These are phyloP conservation scores for Penicillium ochrochloron DNA, from an alignment of 495 filamentous ascomycete species.

Conservation along the genomic window DNA sequence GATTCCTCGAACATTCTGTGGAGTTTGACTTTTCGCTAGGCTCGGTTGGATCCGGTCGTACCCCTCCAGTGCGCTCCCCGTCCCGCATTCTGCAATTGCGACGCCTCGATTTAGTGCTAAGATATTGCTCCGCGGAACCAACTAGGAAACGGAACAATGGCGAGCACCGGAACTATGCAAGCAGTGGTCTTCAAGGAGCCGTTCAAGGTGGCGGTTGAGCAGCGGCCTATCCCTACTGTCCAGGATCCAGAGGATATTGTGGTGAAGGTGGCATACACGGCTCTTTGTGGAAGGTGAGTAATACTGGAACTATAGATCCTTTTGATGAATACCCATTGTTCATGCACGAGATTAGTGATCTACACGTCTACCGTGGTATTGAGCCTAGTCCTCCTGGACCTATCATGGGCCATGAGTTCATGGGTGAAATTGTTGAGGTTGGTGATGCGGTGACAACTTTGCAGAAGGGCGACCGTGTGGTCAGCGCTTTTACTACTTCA, in stretches of 20 bases:
- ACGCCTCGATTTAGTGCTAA: conserved; percentile 4
- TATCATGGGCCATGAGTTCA: conserved; percentile 78
- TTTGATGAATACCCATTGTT: not conserved
- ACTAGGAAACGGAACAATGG: conserved; percentile 12
- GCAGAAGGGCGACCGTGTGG: conserved; percentile 75
- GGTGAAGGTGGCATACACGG: conserved; percentile 83
- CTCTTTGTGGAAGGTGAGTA: conserved; percentile 86
- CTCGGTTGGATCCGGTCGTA: conserved; percentile 3
- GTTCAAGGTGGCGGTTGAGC: conserved; percentile 52
- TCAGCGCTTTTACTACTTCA: conserved; percentile 84
- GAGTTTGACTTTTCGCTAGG: conserved; percentile 12
- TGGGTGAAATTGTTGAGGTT: conserved; percentile 70
- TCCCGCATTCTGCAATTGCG: conserved; percentile 12
- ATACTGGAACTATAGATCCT: conserved; percentile 9
- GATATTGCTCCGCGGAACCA: not conserved
- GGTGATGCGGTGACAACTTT: conserved; percentile 72
- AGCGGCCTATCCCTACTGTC: conserved; percentile 59
- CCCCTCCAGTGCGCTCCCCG: conserved; percentile 2
- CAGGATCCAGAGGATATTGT: conserved; percentile 76
- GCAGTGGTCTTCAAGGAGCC: conserved; percentile 57
- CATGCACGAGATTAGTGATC: conserved; percentile 59
- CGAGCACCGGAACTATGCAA: conserved; percentile 43
- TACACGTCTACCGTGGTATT: conserved; percentile 88
- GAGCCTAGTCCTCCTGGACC: conserved; percentile 66
- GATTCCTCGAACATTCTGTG: conserved; percentile 9